Conservation (phyloP, 306 rosid species). For the Cicer chorassanicum region DNA sequence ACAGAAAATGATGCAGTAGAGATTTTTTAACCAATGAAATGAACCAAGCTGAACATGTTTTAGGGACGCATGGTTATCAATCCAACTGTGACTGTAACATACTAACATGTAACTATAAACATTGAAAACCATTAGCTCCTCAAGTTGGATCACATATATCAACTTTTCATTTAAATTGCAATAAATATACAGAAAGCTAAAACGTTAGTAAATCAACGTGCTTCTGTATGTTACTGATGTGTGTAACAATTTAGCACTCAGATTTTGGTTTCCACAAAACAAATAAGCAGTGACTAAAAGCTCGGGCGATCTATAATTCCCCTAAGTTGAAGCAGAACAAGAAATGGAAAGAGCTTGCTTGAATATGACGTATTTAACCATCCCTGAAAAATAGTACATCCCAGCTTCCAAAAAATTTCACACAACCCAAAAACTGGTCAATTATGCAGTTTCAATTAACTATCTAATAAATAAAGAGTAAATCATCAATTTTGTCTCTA, state of each 20-base stretch:
- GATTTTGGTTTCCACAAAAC: not conserved
- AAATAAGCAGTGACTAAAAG: conserved; percentile 15
- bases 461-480: not conserved
- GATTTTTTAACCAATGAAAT: not conserved
- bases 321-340: too few relatives aligned
- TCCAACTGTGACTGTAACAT: not conserved
- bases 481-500: not conserved
- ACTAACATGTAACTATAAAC: not conserved
- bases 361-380: too few relatives aligned
- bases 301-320: not conserved
- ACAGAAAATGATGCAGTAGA: not conserved
- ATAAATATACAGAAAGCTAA: not conserved
- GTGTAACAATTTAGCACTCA: not conserved
- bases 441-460: not conserved
- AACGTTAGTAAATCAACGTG: not conserved
- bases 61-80: conserved; percentile 9
- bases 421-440: not conserved
- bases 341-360: too few relatives aligned
- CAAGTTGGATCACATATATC: not conserved
- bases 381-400: not conserved
- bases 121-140: not conserved
- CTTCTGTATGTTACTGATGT: not conserved
- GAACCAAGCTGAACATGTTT: conserved; percentile 3
- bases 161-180: conserved; percentile 8
- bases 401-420: not conserved